Conservation (phyloP, 805 yeast species). For the Starmerella tilneyi region DNA sequence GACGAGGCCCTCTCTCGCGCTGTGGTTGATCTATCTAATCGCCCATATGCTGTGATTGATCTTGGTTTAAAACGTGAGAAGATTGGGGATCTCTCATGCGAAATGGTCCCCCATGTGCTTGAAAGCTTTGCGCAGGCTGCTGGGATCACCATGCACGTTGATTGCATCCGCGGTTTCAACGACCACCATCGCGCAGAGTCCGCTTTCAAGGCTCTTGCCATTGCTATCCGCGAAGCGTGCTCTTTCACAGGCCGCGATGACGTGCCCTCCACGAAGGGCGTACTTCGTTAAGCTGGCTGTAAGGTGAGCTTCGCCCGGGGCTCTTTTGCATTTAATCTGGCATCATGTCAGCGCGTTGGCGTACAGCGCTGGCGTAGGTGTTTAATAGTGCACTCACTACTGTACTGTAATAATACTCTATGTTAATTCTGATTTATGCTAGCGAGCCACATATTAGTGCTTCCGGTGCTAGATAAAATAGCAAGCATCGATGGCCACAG, state of each 20-base stretch:
- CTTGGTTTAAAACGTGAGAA: slow-evolving; percentile 85
- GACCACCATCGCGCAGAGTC: slow-evolving; percentile 95
- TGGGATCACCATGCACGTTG: slow-evolving; percentile 84
- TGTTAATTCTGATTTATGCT: no score
- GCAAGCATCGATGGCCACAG: no score
- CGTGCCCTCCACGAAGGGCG: slow-evolving; percentile 95
- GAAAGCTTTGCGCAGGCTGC: slow-evolving; percentile 93
- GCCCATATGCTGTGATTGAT: slow-evolving; percentile 86
- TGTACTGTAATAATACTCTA: no score
- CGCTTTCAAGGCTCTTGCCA: slow-evolving; percentile 92
- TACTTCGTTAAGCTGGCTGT: slow-evolving; percentile 34
- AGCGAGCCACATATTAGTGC: no score
- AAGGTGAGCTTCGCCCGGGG: no score
- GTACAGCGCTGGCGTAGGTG: no score
- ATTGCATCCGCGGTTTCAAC: slow-evolving; percentile 83
- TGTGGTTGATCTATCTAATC: slow-evolving; percentile 86
- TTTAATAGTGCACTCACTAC: no score
- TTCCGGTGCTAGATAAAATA: no score
- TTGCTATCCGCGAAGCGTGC: slow-evolving; percentile 80
- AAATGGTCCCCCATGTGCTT: slow-evolving; percentile 96
- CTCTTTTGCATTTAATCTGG: no score
- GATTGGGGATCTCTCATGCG: slow-evolving; percentile 83
- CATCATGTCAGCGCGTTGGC: no score
- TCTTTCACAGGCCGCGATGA: slow-evolving; percentile 77
- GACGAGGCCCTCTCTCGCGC: slow-evolving; percentile 95